Evolutionary conservation across 148 eudicot genomes (phyloP), one percentile per base, ranked within the genome.

Genomic region (Dianthus caryophyllus): DNA sequence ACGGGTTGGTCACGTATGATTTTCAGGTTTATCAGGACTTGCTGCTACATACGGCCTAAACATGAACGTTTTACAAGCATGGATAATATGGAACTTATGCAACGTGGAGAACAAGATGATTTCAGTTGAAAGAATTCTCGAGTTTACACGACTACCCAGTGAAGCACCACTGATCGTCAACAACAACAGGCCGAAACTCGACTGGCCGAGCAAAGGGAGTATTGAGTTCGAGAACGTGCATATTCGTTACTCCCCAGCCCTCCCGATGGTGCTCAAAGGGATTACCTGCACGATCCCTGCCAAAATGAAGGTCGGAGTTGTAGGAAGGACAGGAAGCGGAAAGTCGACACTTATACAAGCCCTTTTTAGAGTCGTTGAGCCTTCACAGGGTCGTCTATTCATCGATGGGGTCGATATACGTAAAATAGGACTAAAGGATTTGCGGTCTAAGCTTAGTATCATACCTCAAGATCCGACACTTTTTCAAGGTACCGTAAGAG

Each of bases 81-180:
- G 98, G 98, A 89, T 85, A 10, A 84, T 89, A 84, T 93, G 98
- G 98, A 93, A 93, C 82, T 79, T 93, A 15, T 93, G 98, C 61
- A 93, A 93, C 11, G 98, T 89, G 0, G 96, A 92, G 70, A 92
- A 92, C 85, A 92, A 92, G 64, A 92, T 92, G 96, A 92, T 92
- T 8, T 89, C 94, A 2, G 96, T 92, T 14, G 94, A 92, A 78
- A 79, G 98, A 71, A 85, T 92, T 73, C 91, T 87, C 36, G 88
- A 92, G 44, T 83, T 81, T 71, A 68, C 82, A 3, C 78, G 71
- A 18, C 75, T 85, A 58, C 89, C 89, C 17, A 80, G 95, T 60
- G 96, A 93, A 82, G 95, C 91, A 67, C 95, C 95, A 24, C 52
- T 73, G 4, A 73, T 89, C 13, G 71, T 87, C 7, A 84, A 93